Evolutionary conservation across 768 basidiomycete species (phyloP), one percentile per base, ranked within the genome.

Genomic region (Cubamyces lactineus): DNA sequence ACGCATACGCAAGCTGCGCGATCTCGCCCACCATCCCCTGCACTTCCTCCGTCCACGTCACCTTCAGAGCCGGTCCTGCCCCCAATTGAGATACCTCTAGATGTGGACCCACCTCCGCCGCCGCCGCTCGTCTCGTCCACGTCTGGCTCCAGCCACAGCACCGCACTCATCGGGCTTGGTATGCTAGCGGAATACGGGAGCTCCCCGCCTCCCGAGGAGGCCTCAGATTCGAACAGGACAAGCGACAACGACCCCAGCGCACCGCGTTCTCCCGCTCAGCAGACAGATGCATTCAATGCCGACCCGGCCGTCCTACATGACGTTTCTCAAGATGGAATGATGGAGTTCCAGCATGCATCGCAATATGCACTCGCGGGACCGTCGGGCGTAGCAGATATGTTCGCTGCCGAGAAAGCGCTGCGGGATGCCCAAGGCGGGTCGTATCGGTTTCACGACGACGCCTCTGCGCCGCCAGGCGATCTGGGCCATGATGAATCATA

Each of bases 351-450:
- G 43, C 38, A 54, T 11, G 43, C n/a, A 21, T 47, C 52, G 23
- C 52, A 54, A 17, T 61, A 53, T 38, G 12, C 51, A 4, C 11
- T 30, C 17, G 15, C 48, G 1, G 49, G 47, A 34, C 43, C 47
- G 4, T 40, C 43, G 2, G 43, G 38, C 12, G 45, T 53, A 16
- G 52, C 38, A 2, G 52, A 48, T 38, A 53, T 61, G 59, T 53
- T 53, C 59, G 46, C 46, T 7, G 51, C 43, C 15, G 59, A 61
- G 45, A 26, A 40, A 23, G 59, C 59, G 15, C 17, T 48, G 8
- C 49, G 49, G 2, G 48, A 59, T 11, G 49, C 23, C 13, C 57
- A 59, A 26, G 8, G 11, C 5, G 39, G 51, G 12, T 23, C 11
- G 2, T 21, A 41, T 26, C 17, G n/a, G 2, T 2, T 38, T 8